Evolutionary conservation across 257 asterid genomes (phyloP).

Genomic region (Primulina eburnea): DNA sequence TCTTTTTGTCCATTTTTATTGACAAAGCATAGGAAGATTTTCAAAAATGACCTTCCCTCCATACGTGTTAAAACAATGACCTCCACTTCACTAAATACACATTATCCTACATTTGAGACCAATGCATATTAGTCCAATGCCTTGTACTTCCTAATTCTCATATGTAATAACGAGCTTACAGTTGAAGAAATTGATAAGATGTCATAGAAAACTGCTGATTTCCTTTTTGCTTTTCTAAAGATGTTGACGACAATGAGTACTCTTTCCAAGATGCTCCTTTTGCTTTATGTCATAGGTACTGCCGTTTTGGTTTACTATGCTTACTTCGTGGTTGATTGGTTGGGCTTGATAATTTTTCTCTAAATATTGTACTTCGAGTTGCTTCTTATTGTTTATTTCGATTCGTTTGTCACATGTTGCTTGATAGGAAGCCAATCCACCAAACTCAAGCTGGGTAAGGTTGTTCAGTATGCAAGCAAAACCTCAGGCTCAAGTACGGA

Average conservation of each 20-base stretch:
- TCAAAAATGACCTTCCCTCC: too few species aligned
- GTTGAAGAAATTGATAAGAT: slow-evolving; percentile 13
- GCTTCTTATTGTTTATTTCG: slow-evolving; percentile 6
- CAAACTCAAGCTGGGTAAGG: slow-evolving; percentile 46
- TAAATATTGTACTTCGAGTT: background rate
- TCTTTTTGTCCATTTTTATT: background rate
- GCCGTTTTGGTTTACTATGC: slow-evolving; percentile 5
- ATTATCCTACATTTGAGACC: background rate
- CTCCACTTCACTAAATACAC: background rate
- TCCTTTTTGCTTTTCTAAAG: slow-evolving; percentile 11
- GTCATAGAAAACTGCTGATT: slow-evolving; percentile 7
- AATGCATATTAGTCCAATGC: background rate
- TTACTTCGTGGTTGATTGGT: background rate
- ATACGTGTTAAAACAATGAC: background rate
- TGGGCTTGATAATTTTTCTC: slow-evolving; percentile 5
- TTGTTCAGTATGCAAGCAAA: slow-evolving; percentile 54
- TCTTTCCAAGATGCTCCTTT: slow-evolving; percentile 7
- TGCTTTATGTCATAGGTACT: slow-evolving; percentile 4
- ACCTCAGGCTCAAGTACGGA: slow-evolving; percentile 51
- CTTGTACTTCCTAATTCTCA: background rate
- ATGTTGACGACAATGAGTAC: slow-evolving; percentile 10
- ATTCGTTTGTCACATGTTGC: slow-evolving; percentile 21
- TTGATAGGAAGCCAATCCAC: slow-evolving; percentile 40
- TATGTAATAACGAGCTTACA: background rate
- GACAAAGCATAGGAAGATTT: background rate